These are phyloP conservation scores for Ambrosia trifida DNA, from an alignment of 129 eudicot species.

Conservation along the genomic window DNA sequence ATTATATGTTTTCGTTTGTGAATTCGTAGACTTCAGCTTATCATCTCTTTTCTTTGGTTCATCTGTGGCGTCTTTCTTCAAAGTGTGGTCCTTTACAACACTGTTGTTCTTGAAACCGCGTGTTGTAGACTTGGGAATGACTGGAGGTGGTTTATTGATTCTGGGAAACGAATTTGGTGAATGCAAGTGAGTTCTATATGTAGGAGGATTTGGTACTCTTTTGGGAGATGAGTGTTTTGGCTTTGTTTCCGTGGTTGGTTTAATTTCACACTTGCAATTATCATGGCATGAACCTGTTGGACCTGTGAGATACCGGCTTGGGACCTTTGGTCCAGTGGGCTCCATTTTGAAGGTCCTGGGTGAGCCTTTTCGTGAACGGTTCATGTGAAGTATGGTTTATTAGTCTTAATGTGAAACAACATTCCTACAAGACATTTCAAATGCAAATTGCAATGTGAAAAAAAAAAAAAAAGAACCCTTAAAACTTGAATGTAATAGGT, in stretches of 20 bases:
- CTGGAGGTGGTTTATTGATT: conserved; percentile 22
- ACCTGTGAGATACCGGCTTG: conserved; percentile 55
- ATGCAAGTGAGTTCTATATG: too few relatives aligned
- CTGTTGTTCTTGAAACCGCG: conserved; percentile 26
- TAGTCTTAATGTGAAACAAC: conserved; percentile 5
- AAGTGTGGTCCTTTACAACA: conserved; percentile 15
- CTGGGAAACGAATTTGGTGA: conserved; percentile 20
- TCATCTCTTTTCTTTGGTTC: conserved; percentile 36
- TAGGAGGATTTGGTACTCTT: conserved; percentile 22
- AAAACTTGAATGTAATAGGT: background rate
- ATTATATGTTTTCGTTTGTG: conserved; percentile 21
- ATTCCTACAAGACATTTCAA: conserved; percentile 21
- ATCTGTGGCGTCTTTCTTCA: conserved; percentile 17
- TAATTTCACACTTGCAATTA: conserved; percentile 56
- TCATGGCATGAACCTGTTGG: conserved; percentile 72
- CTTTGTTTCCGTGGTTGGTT: conserved; percentile 33
- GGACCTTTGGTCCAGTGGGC: conserved; percentile 23
- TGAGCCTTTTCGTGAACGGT: conserved; percentile 34
- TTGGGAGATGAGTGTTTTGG: conserved; percentile 18
- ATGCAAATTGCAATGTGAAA: conserved; percentile 4
- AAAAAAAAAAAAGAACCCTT: background rate
- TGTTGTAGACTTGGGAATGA: conserved; percentile 29
- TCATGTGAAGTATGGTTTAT: conserved; percentile 22
- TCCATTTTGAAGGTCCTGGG: conserved; percentile 34
- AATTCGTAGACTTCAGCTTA: conserved; percentile 30